Evolutionary conservation across 2,329 filamentous ascomycete genomes (phyloP), one percentile per base, ranked within the genome.

Genomic region (Knoxdaviesia proteae): DNA sequence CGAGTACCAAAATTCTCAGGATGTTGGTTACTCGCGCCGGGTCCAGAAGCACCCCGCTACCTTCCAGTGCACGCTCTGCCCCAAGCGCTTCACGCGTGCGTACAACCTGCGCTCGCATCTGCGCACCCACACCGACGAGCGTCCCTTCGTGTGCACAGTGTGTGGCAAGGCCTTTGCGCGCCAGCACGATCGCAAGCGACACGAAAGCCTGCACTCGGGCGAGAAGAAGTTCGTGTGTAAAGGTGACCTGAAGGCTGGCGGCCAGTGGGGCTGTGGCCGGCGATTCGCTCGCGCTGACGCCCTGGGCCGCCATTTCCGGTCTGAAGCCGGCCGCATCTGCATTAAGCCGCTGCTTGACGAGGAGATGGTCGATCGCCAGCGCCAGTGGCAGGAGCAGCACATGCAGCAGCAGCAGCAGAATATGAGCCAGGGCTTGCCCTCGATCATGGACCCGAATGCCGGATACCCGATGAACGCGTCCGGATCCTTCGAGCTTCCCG

Each of bases 171-270:
- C 90, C 0, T 98, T 98, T 61, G 90, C 90, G 5, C 80, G 90
- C 31, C 90, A 98, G 56, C 90, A 98, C 56, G 90, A 98, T 57
- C 80, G 90, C 39, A 98, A 98, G 61, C 80, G 90, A 36, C 90
- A 98, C 59, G 90, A 98, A 61, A 87, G 88, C 36, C 65, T 98
- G 37, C 90, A 98, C 55, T 92, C 84, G 0, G 90, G 90, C 37
- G 90, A 98, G 63, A 98, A 96, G 73, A 96, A 94, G 56, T 98
- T 96, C 56, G 83, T 96, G 6, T 98, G 90, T 61, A 86, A 84
- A 50, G 90, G 90, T 42, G 82, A 87, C 45, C 74, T 98, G 41
- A 87, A 88, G 50, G 75, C 75, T 2, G 77, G 79, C 39, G 79
- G 79, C 5, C 75, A 81, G 49, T 98, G 90, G 90, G 90, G 90